Conservation (phyloP, 2,329 filamentous ascomycete genomes). For the Neonectria punicea region DNA sequence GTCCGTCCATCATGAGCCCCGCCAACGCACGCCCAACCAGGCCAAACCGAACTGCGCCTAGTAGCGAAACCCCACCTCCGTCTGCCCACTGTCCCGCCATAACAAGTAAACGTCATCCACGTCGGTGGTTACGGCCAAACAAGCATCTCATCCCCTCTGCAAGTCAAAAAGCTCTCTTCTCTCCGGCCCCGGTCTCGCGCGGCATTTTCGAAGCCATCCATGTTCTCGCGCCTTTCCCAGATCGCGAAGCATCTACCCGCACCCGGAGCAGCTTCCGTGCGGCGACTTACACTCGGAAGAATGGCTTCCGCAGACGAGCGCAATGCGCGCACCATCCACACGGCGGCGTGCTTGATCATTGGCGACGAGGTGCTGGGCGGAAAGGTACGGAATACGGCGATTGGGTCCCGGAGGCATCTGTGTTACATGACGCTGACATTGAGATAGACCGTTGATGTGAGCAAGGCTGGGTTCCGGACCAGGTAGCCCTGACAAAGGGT, state of each 20-base stretch:
- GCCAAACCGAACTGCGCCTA: background rate
- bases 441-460: conserved; percentile 53
- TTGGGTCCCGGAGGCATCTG: background rate
- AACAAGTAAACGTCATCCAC: conserved; percentile 20
- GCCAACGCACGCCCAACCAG: conserved; percentile 11
- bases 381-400: conserved; percentile 69
- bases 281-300: conserved; percentile 41
- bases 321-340: conserved; percentile 78
- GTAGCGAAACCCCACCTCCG: conserved; percentile 20
- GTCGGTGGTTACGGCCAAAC: background rate
- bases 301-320: conserved; percentile 63
- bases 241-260: conserved; percentile 73
- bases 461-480: conserved; percentile 29
- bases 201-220: conserved; percentile 50
- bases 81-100: conserved; percentile 17
- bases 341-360: conserved; percentile 92
- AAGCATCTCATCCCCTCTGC: background rate
- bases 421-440: conserved; percentile 23
- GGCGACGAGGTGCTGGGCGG: conserved; percentile 97
- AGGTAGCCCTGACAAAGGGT: background rate
- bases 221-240: conserved; percentile 82
- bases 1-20: conserved; percentile 6
- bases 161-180: background rate
- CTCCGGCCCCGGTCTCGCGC: conserved; percentile 9
- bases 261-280: conserved; percentile 49